Evolutionary conservation across 306 rosid genomes (phyloP).

Genomic region (Vachellia pachyceras): DNA sequence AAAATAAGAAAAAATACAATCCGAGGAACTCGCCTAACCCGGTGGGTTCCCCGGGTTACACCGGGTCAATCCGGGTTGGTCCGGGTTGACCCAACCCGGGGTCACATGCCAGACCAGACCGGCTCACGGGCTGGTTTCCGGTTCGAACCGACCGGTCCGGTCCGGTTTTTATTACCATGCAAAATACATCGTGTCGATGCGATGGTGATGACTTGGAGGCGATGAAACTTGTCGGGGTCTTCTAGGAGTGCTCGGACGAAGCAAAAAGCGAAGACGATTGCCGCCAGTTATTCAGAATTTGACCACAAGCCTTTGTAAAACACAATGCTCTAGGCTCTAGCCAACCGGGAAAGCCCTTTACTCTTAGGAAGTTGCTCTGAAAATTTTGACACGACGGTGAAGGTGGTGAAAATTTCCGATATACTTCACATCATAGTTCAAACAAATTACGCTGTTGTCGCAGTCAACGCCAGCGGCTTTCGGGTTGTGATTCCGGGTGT

Average conservation of each 20-base stretch:
- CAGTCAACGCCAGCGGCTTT: background rate
- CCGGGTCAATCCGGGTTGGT: no score
- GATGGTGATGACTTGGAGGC: background rate
- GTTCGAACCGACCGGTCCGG: no score
- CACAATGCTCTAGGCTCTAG: background rate
- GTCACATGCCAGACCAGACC: no score
- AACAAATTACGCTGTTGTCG: background rate
- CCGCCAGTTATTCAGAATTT: background rate
- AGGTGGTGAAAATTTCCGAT: background rate
- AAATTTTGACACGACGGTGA: background rate
- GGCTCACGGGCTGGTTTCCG: no score
- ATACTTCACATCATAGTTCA: background rate
- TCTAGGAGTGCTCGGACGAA: background rate
- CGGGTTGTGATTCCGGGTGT: background rate
- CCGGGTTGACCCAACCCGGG: no score
- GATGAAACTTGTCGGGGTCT: background rate
- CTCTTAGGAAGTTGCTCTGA: background rate
- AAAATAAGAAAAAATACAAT: no score
- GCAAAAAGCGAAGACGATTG: background rate
- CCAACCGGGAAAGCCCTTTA: background rate
- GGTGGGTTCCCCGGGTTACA: no score
- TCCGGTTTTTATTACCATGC: no score
- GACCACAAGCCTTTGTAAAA: background rate
- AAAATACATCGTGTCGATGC: background rate
- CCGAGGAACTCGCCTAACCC: no score